Base-by-base conservation (phyloP, 2,329 filamentous ascomycete genomes). In the Ceratocystis ficicola region DNA sequence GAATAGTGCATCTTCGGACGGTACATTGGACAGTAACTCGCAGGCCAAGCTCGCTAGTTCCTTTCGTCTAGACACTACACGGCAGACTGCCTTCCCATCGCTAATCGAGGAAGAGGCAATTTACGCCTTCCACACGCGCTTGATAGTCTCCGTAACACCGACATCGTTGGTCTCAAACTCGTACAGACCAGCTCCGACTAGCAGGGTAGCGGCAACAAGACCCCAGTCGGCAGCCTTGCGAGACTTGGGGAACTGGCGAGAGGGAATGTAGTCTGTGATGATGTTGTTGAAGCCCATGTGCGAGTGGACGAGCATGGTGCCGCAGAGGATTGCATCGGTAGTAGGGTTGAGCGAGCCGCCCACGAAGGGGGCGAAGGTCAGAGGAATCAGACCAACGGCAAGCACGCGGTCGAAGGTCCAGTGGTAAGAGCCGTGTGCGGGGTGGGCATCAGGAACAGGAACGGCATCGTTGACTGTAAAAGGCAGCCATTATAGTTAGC, bases 141-240 rank as follows among this genome's bases (percentile, higher is more conserved):
- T 90, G 70, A 96, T 81, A 41, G 86, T 87, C 81, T 95, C 93
- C 7, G 91, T 96, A 68, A 99, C 76, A 70, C 94, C 94, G 64
- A 99, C 90, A 71, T 99, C 94, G 74, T 96, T 97, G 41, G 94
- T 99, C 86, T 99, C 94, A 73, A 97, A 97, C 77, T 97, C 93
- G 78, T 99, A 99, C 73, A 97, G 82, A 67, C 92, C 92, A 70
- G 96, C 82, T 63, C 89, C 91, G 69, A 92, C 89, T 64, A 90
- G 79, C 67, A 93, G 80, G 10, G 95, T 96, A 68, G 84, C 86
- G 59, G 81, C 77, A 73, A 92, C 91, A 69, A 97, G 83, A 46
- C 81, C 79, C 91, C 91, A 97, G 76, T 83, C 84, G 74, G 86
- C 81, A n/a, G 79, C 65, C 73, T 83, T 86, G 74, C 84, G 84